These are phyloP conservation scores for Penicillium sp. DNA, from an alignment of 2,329 filamentous ascomycete species.

Conservation along the genomic window DNA sequence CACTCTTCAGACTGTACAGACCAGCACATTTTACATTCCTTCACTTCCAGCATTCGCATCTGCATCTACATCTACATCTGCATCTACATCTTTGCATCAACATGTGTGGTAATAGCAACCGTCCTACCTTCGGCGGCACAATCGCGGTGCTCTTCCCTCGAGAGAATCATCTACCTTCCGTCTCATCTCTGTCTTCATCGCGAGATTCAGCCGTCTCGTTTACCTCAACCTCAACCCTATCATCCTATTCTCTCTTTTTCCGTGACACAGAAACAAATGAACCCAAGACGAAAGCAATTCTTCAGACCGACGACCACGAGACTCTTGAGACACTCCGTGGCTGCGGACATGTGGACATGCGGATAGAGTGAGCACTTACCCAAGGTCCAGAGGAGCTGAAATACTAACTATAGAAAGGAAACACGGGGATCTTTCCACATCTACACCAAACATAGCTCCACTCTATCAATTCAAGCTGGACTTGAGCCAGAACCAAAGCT, in stretches of 20 bases:
- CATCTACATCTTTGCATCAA: neutral
- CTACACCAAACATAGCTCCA: slow-evolving; percentile 9
- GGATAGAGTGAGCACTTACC: slow-evolving; percentile 30
- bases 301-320: slow-evolving; percentile 23
- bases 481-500: slow-evolving; percentile 2
- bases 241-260: slow-evolving; percentile 32
- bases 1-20: neutral
- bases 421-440: slow-evolving; percentile 25
- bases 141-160: slow-evolving; percentile 33
- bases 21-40: neutral
- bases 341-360: slow-evolving; percentile 23
- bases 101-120: slow-evolving; percentile 49
- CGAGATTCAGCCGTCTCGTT: slow-evolving; percentile 18
- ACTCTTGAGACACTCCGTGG: slow-evolving; percentile 20
- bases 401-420: slow-evolving; percentile 4
- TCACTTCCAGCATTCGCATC: neutral
- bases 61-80: slow-evolving; percentile 30
- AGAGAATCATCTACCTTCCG: slow-evolving; percentile 1
- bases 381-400: neutral
- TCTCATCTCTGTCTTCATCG: slow-evolving; percentile 15
- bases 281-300: slow-evolving; percentile 23
- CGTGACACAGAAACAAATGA: slow-evolving; percentile 13
- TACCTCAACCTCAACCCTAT: slow-evolving; percentile 13
- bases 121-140: slow-evolving; percentile 40
- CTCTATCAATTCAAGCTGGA: slow-evolving; percentile 28